A percentile compares a stretch with the other conserved stretches of the same genome.
These are phyloP conservation scores for Fusarium sarcochroum DNA, from an alignment of 2,329 filamentous ascomycete genomes.

Conservation along the genomic window DNA sequence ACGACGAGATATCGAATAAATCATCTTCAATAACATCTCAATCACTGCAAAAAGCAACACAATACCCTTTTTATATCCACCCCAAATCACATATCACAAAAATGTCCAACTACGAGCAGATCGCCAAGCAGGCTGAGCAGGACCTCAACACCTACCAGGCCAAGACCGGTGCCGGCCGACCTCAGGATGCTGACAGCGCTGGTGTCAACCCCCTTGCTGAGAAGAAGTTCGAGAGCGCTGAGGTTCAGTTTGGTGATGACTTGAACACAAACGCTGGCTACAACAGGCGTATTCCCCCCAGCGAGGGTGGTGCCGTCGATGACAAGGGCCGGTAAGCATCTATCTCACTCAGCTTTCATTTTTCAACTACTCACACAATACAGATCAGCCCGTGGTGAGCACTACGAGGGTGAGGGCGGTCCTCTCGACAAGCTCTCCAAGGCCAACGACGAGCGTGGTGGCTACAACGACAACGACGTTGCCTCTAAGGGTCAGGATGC, in stretches of 20 bases:
- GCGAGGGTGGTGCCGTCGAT: slow-evolving; percentile 61
- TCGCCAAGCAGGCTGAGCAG: slow-evolving; percentile 61
- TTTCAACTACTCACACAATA: slow-evolving; percentile 24
- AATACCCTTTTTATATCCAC: neutral
- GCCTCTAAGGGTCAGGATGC: slow-evolving; percentile 56
- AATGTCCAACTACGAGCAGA: slow-evolving; percentile 57
- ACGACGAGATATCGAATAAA: neutral
- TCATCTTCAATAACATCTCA: slow-evolving; percentile 1
- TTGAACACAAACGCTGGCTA: slow-evolving; percentile 62
- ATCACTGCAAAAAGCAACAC: neutral
- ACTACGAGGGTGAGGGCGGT: slow-evolving; percentile 61
- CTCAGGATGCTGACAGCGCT: slow-evolving; percentile 57
- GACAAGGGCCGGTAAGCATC: slow-evolving; percentile 59
- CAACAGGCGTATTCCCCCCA: slow-evolving; percentile 61
- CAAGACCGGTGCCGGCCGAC: slow-evolving; percentile 61
- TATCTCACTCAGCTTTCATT: neutral
- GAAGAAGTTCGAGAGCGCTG: slow-evolving; percentile 57
- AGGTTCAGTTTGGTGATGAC: slow-evolving; percentile 57
- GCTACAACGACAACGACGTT: slow-evolving; percentile 57
- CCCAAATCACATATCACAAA: neutral
- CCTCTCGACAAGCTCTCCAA: slow-evolving; percentile 57
- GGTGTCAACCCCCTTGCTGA: slow-evolving; percentile 60
- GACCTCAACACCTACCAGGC: slow-evolving; percentile 64
- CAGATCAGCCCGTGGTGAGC: slow-evolving; percentile 60
- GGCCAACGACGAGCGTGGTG: slow-evolving; percentile 49